Evolutionary conservation across 1,284 basidiomycete species (phyloP).

Genomic region (Ceratobasidium sp.): DNA sequence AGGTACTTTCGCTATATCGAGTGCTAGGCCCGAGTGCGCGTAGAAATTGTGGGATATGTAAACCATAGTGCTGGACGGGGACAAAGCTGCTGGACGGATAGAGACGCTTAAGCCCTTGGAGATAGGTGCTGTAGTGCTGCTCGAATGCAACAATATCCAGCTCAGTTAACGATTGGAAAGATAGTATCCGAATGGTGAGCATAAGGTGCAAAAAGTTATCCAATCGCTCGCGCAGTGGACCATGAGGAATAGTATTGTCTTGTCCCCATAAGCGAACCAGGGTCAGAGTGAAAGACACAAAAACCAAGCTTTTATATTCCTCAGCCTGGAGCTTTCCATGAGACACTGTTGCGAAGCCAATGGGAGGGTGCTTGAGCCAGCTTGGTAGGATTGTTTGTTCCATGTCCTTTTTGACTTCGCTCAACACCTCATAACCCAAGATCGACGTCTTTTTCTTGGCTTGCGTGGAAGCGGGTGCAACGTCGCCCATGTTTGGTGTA

Average conservation of each 20-base stretch:
- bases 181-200: slow-evolving; percentile 11
- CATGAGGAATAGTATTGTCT: neutral
- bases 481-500: neutral
- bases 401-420: slow-evolving; percentile 28
- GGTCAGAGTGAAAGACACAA: slow-evolving; percentile 46
- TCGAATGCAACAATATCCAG: slow-evolving; percentile 4
- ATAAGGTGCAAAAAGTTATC: slow-evolving; percentile 29
- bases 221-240: neutral
- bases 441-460: neutral
- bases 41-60: slow-evolving; percentile 39
- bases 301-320: slow-evolving; percentile 45
- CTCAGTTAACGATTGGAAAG: slow-evolving; percentile 6
- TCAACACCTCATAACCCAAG: slow-evolving; percentile 7
- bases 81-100: slow-evolving; percentile 13
- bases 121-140: slow-evolving; percentile 3
- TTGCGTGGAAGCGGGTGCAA: neutral
- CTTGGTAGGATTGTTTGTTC: slow-evolving; percentile 23
- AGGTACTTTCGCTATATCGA: slow-evolving; percentile 20
- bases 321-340: slow-evolving; percentile 46
- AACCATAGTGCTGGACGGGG: slow-evolving; percentile 29
- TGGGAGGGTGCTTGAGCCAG: slow-evolving; percentile 40
- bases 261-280: slow-evolving; percentile 37
- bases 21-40: slow-evolving; percentile 27
- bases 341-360: slow-evolving; percentile 28
- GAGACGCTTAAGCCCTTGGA: slow-evolving; percentile 1